Conservation (phyloP, 495 filamentous ascomycete species). For the Penicillium egyptiacum region DNA sequence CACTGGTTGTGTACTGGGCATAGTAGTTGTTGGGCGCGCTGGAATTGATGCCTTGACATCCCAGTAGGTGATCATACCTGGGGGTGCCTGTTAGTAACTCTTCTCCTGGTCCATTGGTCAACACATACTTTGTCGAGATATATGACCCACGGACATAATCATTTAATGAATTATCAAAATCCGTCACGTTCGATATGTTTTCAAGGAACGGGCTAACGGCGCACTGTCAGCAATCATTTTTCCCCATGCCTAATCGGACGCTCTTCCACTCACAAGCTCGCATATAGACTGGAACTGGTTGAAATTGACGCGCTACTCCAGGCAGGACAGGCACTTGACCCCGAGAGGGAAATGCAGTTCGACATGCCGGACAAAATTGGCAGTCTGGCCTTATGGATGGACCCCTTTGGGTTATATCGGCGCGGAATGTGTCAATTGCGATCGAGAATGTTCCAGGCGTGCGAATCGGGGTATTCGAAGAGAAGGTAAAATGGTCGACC, state of each 20-base stretch:
- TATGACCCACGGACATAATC: conserved; percentile 74
- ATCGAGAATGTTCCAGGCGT: conserved; percentile 12
- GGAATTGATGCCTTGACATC: conserved; percentile 75
- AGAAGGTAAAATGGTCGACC: conserved; percentile 13
- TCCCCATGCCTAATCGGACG: not conserved
- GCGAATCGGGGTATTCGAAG: conserved; percentile 12
- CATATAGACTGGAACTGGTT: conserved; percentile 61
- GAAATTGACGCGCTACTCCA: conserved; percentile 83
- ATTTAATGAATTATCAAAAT: conserved; percentile 76
- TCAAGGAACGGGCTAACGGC: conserved; percentile 76
- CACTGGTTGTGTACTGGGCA: conserved; percentile 88
- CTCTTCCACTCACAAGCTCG: conserved; percentile 67
- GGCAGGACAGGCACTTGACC: conserved; percentile 78
- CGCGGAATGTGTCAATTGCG: conserved; percentile 29
- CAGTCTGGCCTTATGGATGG: conserved; percentile 7
- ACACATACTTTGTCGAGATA: conserved; percentile 68
- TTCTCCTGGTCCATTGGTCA: conserved; percentile 2
- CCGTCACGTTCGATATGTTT: conserved; percentile 68
- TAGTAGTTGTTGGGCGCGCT: conserved; percentile 83
- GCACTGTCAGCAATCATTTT: conserved; percentile 26
- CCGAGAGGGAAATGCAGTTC: conserved; percentile 73
- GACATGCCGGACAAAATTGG: conserved; percentile 34
- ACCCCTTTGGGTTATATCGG: conserved; percentile 15
- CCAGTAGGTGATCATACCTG: conserved; percentile 59
- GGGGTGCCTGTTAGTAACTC: conserved; percentile 18